Base-by-base conservation (phyloP, 306 rosid genomes). In the Trifolium pratense region DNA sequence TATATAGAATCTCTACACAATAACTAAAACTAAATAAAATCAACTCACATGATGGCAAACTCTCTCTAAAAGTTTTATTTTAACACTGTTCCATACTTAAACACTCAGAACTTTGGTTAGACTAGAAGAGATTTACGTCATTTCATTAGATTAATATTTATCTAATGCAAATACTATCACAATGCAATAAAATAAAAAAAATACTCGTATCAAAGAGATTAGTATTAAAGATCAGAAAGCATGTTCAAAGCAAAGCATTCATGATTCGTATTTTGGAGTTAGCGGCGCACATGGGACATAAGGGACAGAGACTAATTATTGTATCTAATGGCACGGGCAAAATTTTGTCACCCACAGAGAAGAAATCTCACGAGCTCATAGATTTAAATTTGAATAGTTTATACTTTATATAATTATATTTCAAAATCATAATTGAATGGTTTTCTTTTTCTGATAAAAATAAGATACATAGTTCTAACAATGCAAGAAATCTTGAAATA, bases 271-370 rank as follows among this genome's bases (percentile, higher is more conserved):
- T 15, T 62, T 62, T 13, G 13, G 43, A n/a, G 48, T 63, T 37
- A 36, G 17, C 51, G 13, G 69, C 29, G 23, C 48, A 40, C 48
- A 62, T 8, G 46, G 48, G 48, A 62, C 46, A 62, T 58, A 62
- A 36, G 29, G 68, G 26, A 62, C 48, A 62, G 25, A 60, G 3
- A 40, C 53, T 40, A 65, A 65, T 65, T 65, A 65, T 65, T 65
- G 23, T 63, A 65, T 65, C 70, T 15, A 40, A 65, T 17, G 15
- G 70, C 52, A 65, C 20, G 52, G 21, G 70, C 6, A 65, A 65
- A 40, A 82, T 39, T 34, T 2, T 48, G 9, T 29, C 48, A 48
- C 9, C 42, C 17, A 37, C 36, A 1, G 34, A 32, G 51, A 40
- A 71, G 10, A 43, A 68, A 34, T 46, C 12, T 20, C 69, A 36